Evolutionary conservation across 2,329 filamentous ascomycete species (phyloP), one percentile per base, ranked within the genome.

Genomic region (Diaporthe caulivora): DNA sequence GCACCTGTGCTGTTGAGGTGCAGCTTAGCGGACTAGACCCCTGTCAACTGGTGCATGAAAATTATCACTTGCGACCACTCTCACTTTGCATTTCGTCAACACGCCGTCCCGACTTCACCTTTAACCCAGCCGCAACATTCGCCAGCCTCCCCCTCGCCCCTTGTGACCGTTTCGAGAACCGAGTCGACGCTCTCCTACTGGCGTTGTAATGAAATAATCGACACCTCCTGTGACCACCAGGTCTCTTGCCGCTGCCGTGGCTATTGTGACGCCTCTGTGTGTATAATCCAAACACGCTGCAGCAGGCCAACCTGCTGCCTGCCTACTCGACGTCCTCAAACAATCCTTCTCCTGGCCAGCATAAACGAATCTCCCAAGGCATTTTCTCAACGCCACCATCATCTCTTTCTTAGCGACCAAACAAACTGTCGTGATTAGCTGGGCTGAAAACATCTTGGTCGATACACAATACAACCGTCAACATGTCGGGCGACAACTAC

Each of bases 401-500:
- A 54, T 40, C 55, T 69, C 47, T 44, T 40, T 34, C 37, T 37
- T 34, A 55, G 40, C 70, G 54, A 49, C 55, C 67, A 64, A 68
- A 31, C 71, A 34, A 57, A 67, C 54, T 72, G 53, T 71, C 55
- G 67, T 69, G 68, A 65, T 62, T 65, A 70, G 58, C 31, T 49
- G 47, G 49, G 67, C 68, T 26, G 44, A 54, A 31, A 40, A 49
- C 31, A 49, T 13, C 51, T 37, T 37, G 29, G 68, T 47, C n/a
- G 49, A 42, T 26, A 62, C 40, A 37, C 34, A 26, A 62, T 55
- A 18, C 57, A 62, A 26, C 79, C 80, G 81, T 77, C 83, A 88
- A 82, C 73, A 95, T 96, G 94, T 89, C 93, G 84, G 74, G 74
- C 67, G 93, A 92, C 47, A 75, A 75, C 83, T 88, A 91, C 83